A percentile compares a stretch with the other conserved stretches of the same genome.
These are phyloP conservation scores for Bodo saltans DNA, from an alignment of 78 protist species.

Conservation along the genomic window DNA sequence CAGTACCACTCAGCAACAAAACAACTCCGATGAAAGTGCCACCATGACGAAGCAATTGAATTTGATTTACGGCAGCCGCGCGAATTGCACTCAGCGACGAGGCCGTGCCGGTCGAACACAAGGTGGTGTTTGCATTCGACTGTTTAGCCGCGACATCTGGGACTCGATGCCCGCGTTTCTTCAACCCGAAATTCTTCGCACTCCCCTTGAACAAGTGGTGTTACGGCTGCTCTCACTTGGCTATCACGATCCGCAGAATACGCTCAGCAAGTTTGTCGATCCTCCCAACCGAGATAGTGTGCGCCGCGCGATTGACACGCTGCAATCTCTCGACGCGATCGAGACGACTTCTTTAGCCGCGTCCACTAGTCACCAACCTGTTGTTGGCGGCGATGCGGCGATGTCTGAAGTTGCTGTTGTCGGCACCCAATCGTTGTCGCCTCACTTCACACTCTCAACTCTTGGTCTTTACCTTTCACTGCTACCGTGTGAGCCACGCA, in stretches of 20 bases:
- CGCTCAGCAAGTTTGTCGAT: slow-evolving; percentile 58
- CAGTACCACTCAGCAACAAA: too few relatives aligned
- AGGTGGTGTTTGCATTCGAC: slow-evolving; percentile 58
- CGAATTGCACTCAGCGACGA: slow-evolving; percentile 81
- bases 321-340: slow-evolving; percentile 29
- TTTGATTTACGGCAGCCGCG: slow-evolving; percentile 39
- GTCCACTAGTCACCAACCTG: too few relatives aligned
- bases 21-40: slow-evolving; percentile 9
- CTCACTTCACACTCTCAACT: slow-evolving; percentile 27
- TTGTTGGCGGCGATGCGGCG: too few relatives aligned
- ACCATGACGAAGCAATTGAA: slow-evolving; percentile 41
- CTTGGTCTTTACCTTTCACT: slow-evolving; percentile 67
- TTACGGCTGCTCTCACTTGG: slow-evolving; percentile 62
- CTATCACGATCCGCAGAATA: not conserved
- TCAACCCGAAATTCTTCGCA: slow-evolving; percentile 76
- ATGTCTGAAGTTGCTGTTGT: too few relatives aligned
- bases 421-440: too few relatives aligned
- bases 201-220: slow-evolving; percentile 64
- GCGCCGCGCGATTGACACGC: slow-evolving; percentile 28
- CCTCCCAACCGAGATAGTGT: slow-evolving; percentile 50
- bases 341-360: too few relatives aligned
- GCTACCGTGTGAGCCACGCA: slow-evolving; percentile 71
- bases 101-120: slow-evolving; percentile 90
- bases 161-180: slow-evolving; percentile 5
- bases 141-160: not conserved